Base-by-base conservation (phyloP, 495 filamentous ascomycete species). In the Aspergillus sparsus region DNA sequence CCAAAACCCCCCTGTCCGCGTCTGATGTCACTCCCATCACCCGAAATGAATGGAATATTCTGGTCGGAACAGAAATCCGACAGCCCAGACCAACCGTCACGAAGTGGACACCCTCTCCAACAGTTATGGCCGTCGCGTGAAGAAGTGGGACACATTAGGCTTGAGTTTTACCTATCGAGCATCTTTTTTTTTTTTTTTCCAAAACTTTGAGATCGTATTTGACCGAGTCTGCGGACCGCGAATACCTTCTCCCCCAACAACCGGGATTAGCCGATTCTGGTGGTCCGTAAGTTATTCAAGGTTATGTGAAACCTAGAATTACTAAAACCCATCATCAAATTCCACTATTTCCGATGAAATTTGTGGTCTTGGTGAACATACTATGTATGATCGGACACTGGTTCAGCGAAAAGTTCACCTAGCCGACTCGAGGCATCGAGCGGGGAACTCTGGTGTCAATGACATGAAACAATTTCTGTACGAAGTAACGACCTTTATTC, bases 1-100 rank as follows among this genome's bases (percentile, higher is more conserved):
- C 77, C 5, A 79, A 77, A 57, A 80, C 77, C 2, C 77, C 77
- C 4, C 53, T 74, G 53, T 79, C 77, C 0, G 74, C 76, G 6
- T 78, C 76, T 10, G 76, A 80, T 64, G 76, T 79, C 13, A 79
- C 76, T 0, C 77, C 77, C 5, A 80, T 78, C 60, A 80, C 77
- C 2, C 60, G 73, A 10, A 78, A 77, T 49, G 77, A 80, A 62
- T 80, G 77, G 77, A 80, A 80, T 54, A 67, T 79, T 11, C 67
- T 80, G 13, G 66, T 75, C 15, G 66, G 63, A 11, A 56, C 73
- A 31, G 72, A 75, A 15, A 71, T 77, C 39, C 65, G 57, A 0
- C 52, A 70, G 50, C 27, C 68, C 6, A 70, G 73, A 60, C 71
- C 73, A 16, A 71, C 64, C 12, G 69, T 80, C 15, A 80, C 77